Conservation (phyloP, 2,329 filamentous ascomycete species). For the Neonectria neomacrospora region DNA sequence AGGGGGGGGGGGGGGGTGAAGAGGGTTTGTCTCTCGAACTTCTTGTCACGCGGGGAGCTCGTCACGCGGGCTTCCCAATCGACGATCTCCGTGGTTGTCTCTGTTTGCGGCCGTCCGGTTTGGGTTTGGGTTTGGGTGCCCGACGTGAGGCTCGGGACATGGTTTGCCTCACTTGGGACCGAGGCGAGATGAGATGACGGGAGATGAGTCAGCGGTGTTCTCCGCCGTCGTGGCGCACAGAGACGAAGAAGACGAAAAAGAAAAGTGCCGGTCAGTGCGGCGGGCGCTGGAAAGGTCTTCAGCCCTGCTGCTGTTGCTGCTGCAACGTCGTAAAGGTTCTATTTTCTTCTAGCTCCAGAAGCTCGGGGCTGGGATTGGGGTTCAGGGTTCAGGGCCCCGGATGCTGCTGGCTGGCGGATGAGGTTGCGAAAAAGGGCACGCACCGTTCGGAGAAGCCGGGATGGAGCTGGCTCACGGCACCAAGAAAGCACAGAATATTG, state of each 20-base stretch:
- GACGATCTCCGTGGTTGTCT: neutral
- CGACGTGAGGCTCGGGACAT: neutral
- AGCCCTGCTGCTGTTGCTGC: neutral
- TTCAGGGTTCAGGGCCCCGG: conserved; percentile 10
- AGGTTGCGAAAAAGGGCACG: conserved; percentile 5
- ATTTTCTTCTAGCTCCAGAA: conserved; percentile 17
- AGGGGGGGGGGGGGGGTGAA: too few species aligned
- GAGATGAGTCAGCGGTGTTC: conserved; percentile 2
- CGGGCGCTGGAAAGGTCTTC: neutral
- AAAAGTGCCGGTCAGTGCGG: conserved; percentile 13
- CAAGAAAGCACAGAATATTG: neutral
- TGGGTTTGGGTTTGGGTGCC: neutral
- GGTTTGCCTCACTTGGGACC: neutral
- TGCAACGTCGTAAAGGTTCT: conserved; percentile 1
- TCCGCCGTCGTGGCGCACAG: neutral
- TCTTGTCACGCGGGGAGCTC: conserved; percentile 6
- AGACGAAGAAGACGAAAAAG: neutral
- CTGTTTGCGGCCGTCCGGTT: neutral
- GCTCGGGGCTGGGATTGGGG: conserved; percentile 5
- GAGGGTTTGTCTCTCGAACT: neutral
- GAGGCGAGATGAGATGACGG: neutral
- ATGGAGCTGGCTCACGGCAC: conserved; percentile 6
- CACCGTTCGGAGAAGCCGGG: conserved; percentile 11
- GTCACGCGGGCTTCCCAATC: neutral
- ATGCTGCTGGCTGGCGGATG: neutral